Conservation (phyloP, 345 rosid genomes). For the Citrus sinensis region DVS_A1.0 CM039166.1:19614501-19615000, state of each 20-base stretch:
- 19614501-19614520: neutral
- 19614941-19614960: neutral
- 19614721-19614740: constrained; percentile 13
- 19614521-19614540: neutral
- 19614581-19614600: constrained; percentile 8
- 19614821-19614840: constrained; percentile 4
- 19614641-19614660: constrained; percentile 79
- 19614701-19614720: constrained; percentile 92
- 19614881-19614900: neutral
- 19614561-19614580: neutral
- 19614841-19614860: neutral
- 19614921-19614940: neutral
- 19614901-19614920: neutral
- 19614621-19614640: constrained; percentile 21
- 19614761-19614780: neutral
- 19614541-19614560: neutral
- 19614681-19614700: constrained; percentile 66
- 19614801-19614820: neutral
- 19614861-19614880: constrained; percentile 2
- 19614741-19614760: constrained; percentile 17
- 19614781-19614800: neutral
- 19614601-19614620: constrained; percentile 16
- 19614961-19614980: neutral
- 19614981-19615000: neutral
- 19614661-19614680: constrained; percentile 91